Base-by-base conservation (phyloP, 2,329 filamentous ascomycete species). In the Fusarium staphyleae region DNA sequence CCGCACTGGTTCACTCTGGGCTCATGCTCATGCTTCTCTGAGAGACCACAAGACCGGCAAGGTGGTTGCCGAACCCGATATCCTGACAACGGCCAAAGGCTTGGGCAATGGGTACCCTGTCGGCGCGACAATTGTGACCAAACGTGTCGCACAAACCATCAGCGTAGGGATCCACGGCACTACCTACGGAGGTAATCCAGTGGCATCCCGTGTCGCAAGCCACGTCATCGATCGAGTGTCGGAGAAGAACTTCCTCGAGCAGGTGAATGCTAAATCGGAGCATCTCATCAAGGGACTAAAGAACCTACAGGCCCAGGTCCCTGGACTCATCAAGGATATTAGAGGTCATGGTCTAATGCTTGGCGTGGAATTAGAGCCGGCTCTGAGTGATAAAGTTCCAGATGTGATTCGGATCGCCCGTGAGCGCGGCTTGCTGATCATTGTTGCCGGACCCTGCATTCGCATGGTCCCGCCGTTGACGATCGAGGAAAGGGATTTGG, bases 381-480 rank as follows among this genome's bases (percentile, higher is more conserved):
- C 32, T 3, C 33, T 40, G n/a, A 41, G 36, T 13, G 36, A n/a
- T 1, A 48, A 41, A 28, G 18, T 48, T 33, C 45, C 45, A 2
- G 45, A 41, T 5, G 36, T 48, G 18, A 30, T 48, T 11, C 13
- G 24, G 3, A 29, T 14, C 16, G 45, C 45, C 12, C 24, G 45
- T 7, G 45, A 48, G 26, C 35, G 19, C 1, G 45, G 45, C 13
- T 36, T 48, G 11, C 30, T 48, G 7, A 32, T 48, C 10, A 41
- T 48, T 24, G 36, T 41, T 14, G 45, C 45, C 12, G 45, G 45
- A 14, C 36, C 45, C 5, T 41, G 45, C 15, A 41, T 48, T 13
- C 45, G 45, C 10, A 33, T 48, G 35, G 36, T 48, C 18, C 45
- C 45, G n/a, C 45, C 45, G 10, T 5, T 48, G 45, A 48, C 36